Conservation (phyloP, 2,329 filamentous ascomycete genomes). For the Neocucurbitaria cava region DNA sequence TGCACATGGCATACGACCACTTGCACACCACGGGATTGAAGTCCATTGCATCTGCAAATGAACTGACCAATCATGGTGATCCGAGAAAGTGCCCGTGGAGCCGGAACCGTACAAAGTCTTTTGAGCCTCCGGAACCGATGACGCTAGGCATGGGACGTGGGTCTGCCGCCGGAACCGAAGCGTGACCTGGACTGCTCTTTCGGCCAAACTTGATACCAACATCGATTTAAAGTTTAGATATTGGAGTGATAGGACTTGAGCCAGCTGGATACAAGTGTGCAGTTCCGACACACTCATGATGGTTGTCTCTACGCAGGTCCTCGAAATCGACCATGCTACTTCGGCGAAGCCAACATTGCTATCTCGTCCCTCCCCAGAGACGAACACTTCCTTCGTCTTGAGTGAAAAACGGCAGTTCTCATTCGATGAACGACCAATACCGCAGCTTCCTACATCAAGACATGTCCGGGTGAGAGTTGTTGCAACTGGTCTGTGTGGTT, state of each 20-base stretch:
- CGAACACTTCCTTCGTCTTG: constrained; percentile 11
- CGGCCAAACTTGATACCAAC: neutral
- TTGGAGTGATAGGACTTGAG: neutral
- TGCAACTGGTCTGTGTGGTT: constrained; percentile 84
- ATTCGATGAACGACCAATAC: constrained; percentile 74
- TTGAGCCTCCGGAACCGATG: constrained; percentile 6
- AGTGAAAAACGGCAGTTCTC: constrained; percentile 9
- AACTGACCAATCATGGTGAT: neutral
- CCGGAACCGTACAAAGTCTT: neutral
- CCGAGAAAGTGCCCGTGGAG: constrained; percentile 1
- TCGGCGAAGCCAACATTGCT: neutral
- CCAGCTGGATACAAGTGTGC: neutral
- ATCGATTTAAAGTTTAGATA: neutral
- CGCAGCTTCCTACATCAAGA: constrained; percentile 66
- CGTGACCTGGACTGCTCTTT: neutral
- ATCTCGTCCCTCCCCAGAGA: neutral
- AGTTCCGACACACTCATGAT: neutral
- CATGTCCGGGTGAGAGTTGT: constrained; percentile 79
- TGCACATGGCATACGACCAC: neutral
- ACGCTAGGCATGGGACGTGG: neutral
- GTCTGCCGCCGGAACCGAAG: constrained; percentile 1
- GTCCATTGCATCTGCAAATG: neutral
- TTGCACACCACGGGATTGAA: neutral
- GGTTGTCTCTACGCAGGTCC: neutral
- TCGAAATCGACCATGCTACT: neutral